Conservation (phyloP, 169 alveolate genomes). For the Amoebophrya sp. region DNA sequence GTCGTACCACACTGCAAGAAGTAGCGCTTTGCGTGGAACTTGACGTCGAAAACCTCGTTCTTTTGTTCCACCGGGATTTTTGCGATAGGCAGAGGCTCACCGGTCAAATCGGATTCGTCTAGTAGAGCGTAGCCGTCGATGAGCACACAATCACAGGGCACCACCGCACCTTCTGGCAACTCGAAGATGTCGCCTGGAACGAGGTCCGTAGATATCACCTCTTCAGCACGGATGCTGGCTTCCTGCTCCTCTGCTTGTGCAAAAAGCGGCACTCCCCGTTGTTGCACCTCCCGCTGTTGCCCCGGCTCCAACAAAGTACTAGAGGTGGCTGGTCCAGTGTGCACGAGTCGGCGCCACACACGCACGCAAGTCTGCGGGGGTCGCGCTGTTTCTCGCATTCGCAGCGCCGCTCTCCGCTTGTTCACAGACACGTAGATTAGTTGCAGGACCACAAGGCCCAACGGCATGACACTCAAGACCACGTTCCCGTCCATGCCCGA, state of each 20-base stretch:
- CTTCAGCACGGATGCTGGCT: background rate
- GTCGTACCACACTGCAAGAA: background rate
- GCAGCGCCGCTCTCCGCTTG: background rate
- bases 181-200: background rate
- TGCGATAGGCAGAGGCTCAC: slow-evolving; percentile 17
- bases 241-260: no score
- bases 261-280: no score
- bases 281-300: no score
- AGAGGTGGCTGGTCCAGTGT: no score
- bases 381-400: background rate
- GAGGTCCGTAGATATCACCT: background rate
- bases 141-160: background rate
- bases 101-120: slow-evolving; percentile 9
- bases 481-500: background rate
- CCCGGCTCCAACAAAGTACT: no score
- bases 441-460: background rate
- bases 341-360: background rate
- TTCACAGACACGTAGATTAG: background rate
- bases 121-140: background rate
- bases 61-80: background rate
- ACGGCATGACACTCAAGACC: background rate
- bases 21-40: background rate
- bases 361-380: background rate
- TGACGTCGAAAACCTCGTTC: background rate
- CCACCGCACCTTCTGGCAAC: background rate